phyloP scores from a whole-genome alignment of 2,329 filamentous ascomycete genomes.

The Knufia petricola region DNA sequence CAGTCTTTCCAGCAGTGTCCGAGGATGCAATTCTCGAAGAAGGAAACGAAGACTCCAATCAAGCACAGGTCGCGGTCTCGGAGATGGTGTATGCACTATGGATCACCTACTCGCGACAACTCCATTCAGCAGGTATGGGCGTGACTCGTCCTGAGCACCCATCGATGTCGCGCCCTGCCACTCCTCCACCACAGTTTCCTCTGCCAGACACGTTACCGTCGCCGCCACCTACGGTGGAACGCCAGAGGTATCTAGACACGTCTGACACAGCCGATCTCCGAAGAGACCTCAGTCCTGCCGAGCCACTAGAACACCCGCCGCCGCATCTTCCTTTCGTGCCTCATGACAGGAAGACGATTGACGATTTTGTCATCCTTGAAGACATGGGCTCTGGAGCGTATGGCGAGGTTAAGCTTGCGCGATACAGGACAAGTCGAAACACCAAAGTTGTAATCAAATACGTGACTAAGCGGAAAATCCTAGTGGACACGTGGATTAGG shows the following conservation, averaged over 20 bases:
- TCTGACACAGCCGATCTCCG: constrained; percentile 21
- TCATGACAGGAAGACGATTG: constrained; percentile 67
- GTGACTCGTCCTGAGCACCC: constrained; percentile 45
- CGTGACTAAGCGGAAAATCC: constrained; percentile 89
- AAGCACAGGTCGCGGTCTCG: constrained; percentile 42
- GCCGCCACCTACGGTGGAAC: constrained; percentile 21
- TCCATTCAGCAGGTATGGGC: constrained; percentile 63
- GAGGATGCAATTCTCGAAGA: constrained; percentile 57
- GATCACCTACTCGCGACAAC: constrained; percentile 91
- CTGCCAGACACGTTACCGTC: constrained; percentile 55
- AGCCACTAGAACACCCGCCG: constrained; percentile 29
- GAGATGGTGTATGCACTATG: constrained; percentile 91
- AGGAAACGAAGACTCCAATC: constrained; percentile 44
- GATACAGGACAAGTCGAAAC: constrained; percentile 61
- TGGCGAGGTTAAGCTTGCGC: constrained; percentile 89
- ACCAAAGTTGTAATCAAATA: constrained; percentile 88
- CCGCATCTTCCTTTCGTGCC: constrained; percentile 20
- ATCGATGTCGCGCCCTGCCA: constrained; percentile 53
- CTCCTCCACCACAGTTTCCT: constrained; percentile 68
- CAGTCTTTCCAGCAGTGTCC: constrained; percentile 48
- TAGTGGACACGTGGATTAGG: constrained; percentile 96
- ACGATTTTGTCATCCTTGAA: constrained; percentile 84
- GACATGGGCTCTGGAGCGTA: constrained; percentile 99
- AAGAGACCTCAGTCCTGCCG: constrained; percentile 40
- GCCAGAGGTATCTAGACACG: not conserved